Conservation (phyloP, 2,329 filamentous ascomycete genomes). For the Penicillium sp. region DNA sequence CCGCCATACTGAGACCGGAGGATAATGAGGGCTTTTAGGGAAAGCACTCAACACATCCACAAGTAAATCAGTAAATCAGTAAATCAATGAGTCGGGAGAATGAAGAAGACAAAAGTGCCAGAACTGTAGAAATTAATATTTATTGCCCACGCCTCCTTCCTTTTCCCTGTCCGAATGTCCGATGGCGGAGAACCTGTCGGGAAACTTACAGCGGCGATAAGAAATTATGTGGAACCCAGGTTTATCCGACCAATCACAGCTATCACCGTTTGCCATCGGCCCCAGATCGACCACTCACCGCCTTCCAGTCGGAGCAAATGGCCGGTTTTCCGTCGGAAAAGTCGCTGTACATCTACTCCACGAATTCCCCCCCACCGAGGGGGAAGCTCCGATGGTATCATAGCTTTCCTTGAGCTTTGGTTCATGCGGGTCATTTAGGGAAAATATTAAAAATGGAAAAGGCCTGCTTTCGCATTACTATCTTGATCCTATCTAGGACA, state of each 20-base stretch:
- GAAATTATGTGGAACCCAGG: neutral
- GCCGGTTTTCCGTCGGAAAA: slow-evolving; percentile 23
- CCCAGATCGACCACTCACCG: neutral
- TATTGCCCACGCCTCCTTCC: neutral
- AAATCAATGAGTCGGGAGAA: neutral
- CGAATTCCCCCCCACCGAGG: neutral
- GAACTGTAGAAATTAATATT: slow-evolving; percentile 7
- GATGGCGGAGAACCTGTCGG: slow-evolving; percentile 9
- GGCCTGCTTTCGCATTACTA: neutral
- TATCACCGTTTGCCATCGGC: neutral
- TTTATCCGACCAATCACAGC: slow-evolving; percentile 1
- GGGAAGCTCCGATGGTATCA: neutral
- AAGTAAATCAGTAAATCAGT: neutral
- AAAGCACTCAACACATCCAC: slow-evolving; percentile 11
- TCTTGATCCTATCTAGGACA: neutral
- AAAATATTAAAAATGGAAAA: neutral
- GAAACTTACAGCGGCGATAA: slow-evolving; percentile 7
- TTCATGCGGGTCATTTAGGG: neutral
- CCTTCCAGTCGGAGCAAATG: neutral
- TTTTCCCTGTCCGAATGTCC: slow-evolving; percentile 7
- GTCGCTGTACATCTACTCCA: slow-evolving; percentile 2
- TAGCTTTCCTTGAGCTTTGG: neutral
- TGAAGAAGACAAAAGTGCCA: slow-evolving; percentile 7
- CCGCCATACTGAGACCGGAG: slow-evolving; percentile 29
- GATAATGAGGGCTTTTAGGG: slow-evolving; percentile 16